phyloP scores from a whole-genome alignment of 1,284 basidiomycete genomes.

The Leucoagaricus sp. region DNA sequence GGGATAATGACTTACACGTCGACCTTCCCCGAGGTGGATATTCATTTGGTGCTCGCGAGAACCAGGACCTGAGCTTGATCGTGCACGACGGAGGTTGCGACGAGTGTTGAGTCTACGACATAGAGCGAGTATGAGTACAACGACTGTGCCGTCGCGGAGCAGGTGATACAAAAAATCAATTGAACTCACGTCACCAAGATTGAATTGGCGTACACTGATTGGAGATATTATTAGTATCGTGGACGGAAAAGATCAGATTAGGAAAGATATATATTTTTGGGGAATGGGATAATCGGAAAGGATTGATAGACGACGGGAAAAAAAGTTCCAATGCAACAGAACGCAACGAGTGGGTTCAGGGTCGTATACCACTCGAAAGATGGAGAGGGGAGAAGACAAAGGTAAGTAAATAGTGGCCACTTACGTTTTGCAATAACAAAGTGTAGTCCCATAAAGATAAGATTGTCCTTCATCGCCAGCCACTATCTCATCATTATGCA shows the following conservation, averaged over 20 bases:
- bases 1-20: constrained; percentile 4
- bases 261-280: not conserved
- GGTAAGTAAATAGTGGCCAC: constrained; percentile 5
- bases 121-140: not conserved
- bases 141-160: too few species aligned
- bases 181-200: constrained; percentile 24
- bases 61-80: not conserved
- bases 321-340: too few species aligned
- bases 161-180: not conserved
- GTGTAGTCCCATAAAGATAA: constrained; percentile 31
- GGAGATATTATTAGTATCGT: not conserved
- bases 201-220: constrained; percentile 25
- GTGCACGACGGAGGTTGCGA: constrained; percentile 2
- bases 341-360: not conserved
- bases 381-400: too few species aligned
- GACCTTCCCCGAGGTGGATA: not conserved
- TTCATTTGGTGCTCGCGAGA: not conserved
- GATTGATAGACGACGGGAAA: not conserved
- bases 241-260: not conserved
- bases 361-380: too few species aligned
- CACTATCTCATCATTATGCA: too few species aligned
- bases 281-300: not conserved
- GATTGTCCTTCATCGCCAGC: constrained; percentile 26
- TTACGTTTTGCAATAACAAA: constrained; percentile 25
- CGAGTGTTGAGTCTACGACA: constrained; percentile 14